phyloP scores from a whole-genome alignment of 2,329 filamentous ascomycete species.

The Penicillium sp. region DNA sequence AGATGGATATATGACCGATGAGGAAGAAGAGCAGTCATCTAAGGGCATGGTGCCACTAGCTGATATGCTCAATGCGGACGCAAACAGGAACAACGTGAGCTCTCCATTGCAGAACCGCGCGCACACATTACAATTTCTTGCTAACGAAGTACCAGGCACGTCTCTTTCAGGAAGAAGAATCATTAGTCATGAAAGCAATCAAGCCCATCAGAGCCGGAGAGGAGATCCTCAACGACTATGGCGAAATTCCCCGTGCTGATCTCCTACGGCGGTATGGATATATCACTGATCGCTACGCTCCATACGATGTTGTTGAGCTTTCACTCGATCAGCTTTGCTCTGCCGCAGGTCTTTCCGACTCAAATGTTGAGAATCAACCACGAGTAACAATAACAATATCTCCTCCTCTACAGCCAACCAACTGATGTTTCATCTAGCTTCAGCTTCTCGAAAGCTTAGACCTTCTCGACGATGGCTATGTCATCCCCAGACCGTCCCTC shows the following conservation, averaged over 20 bases:
- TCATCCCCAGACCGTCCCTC: slow-evolving; percentile 53
- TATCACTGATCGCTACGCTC: slow-evolving; percentile 75
- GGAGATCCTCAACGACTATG: slow-evolving; percentile 89
- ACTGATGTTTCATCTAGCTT: slow-evolving; percentile 32
- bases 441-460: slow-evolving; percentile 65
- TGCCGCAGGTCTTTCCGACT: slow-evolving; percentile 38
- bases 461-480: slow-evolving; percentile 75
- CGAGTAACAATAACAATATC: slow-evolving; percentile 29
- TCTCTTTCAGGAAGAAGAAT: slow-evolving; percentile 63
- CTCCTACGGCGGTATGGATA: slow-evolving; percentile 86
- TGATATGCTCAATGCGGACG: slow-evolving; percentile 87
- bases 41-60: slow-evolving; percentile 93
- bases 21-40: slow-evolving; percentile 67
- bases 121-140: neutral
- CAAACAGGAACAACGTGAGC: slow-evolving; percentile 75
- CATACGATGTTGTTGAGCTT: slow-evolving; percentile 84
- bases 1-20: slow-evolving; percentile 61
- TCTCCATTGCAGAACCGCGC: neutral
- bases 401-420: neutral
- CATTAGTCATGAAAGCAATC: slow-evolving; percentile 73
- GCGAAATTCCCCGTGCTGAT: slow-evolving; percentile 80
- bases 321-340: slow-evolving; percentile 63
- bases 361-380: slow-evolving; percentile 37
- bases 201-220: slow-evolving; percentile 71
- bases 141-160: slow-evolving; percentile 50